Evolutionary conservation across 1,284 basidiomycete genomes (phyloP), one percentile per base, ranked within the genome.

Genomic region (Leccinum fallax): DNA sequence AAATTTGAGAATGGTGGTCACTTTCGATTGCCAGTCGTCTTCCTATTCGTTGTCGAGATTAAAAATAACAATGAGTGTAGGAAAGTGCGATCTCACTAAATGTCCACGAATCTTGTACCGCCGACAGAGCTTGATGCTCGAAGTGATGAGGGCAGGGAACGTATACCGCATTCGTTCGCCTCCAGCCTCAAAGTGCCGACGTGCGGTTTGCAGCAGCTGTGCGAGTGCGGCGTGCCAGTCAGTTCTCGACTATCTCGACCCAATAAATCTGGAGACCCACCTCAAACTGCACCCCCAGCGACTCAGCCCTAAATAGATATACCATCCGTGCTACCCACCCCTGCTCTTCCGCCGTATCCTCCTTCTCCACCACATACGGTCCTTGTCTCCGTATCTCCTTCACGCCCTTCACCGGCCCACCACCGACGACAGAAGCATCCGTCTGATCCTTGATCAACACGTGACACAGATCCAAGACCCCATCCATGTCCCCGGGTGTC

Each of bases 391-490:
- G 7, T 8, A 30, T 30, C 28, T 30, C 28, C 63, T 85, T 82
- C 21, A 74, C 67, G 28, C 77, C 78, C 26, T 73, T 67, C 24
- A 24, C 24, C 3, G 24, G 24, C 24, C 24, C 24, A 24, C 24
- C 24, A 40, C 38, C 38, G 19, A n/a, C 24, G 24, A 77, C 76
- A n/a, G 76, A 74, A 2, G 82, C 81, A 70, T 97, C 94, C 15
- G 87, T 85, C 74, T 95, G 93, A 69, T 97, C 24, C 24, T 24
- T 24, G 24, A 24, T 24, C 24, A 24, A 24, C 24, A 24, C 95
- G 69, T 93, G 88, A 70, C 94, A 97, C 32, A 98, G 80, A 60
- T 95, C 93, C n/a, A 98, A 81, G 2, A 97, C 91, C 9, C 95
- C 95, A 62, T 93, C 87, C 11, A 97, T 95, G 67, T 98, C 95